Percentiles rank a stretch among this genome's conserved stretches.
Conservation (phyloP, 306 rosid species). For the Luffa acutangula region DNA sequence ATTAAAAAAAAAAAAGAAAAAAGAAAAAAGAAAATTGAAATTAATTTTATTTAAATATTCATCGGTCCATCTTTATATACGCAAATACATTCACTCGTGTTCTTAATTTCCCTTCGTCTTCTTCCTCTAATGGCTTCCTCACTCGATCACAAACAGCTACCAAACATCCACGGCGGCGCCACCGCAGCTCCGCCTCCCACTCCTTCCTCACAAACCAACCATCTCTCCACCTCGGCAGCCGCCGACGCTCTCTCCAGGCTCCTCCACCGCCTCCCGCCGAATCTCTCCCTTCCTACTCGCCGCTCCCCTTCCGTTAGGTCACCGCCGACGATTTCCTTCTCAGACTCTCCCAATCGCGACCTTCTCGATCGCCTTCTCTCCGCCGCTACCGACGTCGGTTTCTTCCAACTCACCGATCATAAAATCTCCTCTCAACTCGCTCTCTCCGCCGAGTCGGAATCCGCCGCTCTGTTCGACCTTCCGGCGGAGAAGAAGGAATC, state of each 20-base stretch:
- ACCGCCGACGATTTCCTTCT: conserved; percentile 43
- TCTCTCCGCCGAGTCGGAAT: conserved; percentile 63
- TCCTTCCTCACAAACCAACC: conserved; percentile 34
- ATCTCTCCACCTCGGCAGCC: conserved; percentile 27
- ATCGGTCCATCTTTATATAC: neutral
- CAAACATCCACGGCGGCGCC: conserved; percentile 44
- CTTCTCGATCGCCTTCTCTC: conserved; percentile 20
- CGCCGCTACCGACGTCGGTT: conserved; percentile 39
- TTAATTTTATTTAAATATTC: neutral
- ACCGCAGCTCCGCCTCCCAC: conserved; percentile 93
- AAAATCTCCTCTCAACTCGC: conserved; percentile 43
- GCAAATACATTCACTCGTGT: neutral
- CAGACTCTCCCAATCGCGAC: conserved; percentile 15
- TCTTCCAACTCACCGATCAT: conserved; percentile 57
- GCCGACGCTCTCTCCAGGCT: conserved; percentile 65
- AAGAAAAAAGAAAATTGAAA: too few relatives aligned
- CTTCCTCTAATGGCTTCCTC: conserved; percentile 45
- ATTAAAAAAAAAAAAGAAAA: too few relatives aligned
- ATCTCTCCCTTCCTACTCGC: conserved; percentile 56
- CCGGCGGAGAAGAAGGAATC: conserved; percentile 32
- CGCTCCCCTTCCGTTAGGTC: conserved; percentile 31
- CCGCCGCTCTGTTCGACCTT: conserved; percentile 50
- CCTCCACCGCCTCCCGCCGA: conserved; percentile 72
- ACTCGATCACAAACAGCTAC: conserved; percentile 31
- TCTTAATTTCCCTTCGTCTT: neutral